Base-by-base conservation (phyloP, 768 basidiomycete genomes). In the Polyporus arcularius region DNA sequence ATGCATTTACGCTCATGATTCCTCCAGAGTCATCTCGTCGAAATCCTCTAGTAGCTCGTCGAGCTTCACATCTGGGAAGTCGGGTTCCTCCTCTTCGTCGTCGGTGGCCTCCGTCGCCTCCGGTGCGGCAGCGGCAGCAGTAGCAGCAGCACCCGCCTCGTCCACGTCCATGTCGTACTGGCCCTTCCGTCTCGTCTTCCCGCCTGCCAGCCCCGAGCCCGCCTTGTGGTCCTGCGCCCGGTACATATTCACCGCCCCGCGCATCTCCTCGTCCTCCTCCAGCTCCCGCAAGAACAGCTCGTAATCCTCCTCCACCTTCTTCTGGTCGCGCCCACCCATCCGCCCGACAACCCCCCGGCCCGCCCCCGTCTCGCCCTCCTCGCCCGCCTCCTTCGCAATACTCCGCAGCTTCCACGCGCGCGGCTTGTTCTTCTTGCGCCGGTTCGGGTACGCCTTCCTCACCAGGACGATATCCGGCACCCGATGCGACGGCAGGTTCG, bases 281-380 rank as follows among this genome's bases (percentile, higher is more conserved):
- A 98, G 75, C 63, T 97, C 95, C 48, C 90, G 84, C 74, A 98
- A 77, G 85, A 99, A 99, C 53, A 92, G 64, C 78, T 98, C 97
- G 75, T 98, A 99, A 71, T 99, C 96, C 72, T 93, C 88, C 67
- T 98, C 95, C 59, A 98, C 92, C 80, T 95, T 94, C 78, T 83
- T 88, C 75, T 87, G 84, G 76, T 96, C 95, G 49, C 94, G 80
- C 39, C 94, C 95, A 11, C 95, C 95, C 82, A 90, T 82, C 49
- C 94, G 79, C 1, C 95, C 95, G 46, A 96, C 87, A n/a, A 94
- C 88, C 57, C 95, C 95, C 45, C 92, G 79, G 38, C 85, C 89
- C 50, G 78, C 82, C 32, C 88, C 82, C 14, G 87, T 89, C 70
- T 94, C 90, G 32, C 88, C 92, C 41, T 90, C 90, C 72, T 94